Percentiles rank a stretch among this genome's conserved stretches.
Conservation (phyloP, 208 protist species). For the Vickermania spadyakhi region DNA sequence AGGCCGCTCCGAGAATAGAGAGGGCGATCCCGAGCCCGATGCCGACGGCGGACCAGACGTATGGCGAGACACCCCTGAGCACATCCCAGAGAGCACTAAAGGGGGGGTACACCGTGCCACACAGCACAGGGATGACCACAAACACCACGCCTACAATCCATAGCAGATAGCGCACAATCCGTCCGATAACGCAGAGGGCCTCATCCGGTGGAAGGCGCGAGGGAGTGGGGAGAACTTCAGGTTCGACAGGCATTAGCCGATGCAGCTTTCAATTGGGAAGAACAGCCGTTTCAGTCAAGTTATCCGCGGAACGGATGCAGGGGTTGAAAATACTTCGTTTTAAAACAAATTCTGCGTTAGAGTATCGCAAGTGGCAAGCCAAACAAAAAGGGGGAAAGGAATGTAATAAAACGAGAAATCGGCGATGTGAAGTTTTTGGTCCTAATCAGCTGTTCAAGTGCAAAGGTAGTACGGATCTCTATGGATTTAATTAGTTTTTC, state of each 20-base stretch:
- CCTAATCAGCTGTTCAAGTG: too few species aligned
- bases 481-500: too few species aligned
- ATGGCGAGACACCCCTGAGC: conserved; percentile 58
- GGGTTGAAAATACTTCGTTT: too few species aligned
- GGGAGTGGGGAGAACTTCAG: conserved; percentile 73
- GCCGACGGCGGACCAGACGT: conserved; percentile 68
- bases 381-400: too few species aligned
- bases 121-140: conserved; percentile 57
- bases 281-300: too few species aligned
- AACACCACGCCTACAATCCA: conserved; percentile 60
- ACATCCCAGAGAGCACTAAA: conserved; percentile 75
- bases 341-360: too few species aligned
- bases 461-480: too few species aligned
- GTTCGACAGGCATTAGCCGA: conserved; percentile 69
- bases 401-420: too few species aligned
- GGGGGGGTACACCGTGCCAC: conserved; percentile 71
- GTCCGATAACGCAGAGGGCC: conserved; percentile 45
- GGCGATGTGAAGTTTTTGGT: too few species aligned
- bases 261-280: too few species aligned
- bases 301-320: too few species aligned
- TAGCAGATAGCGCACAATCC: conserved; percentile 36
- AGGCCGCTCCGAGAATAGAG: conserved; percentile 81
- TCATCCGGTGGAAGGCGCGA: conserved; percentile 74
- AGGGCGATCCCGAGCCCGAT: conserved; percentile 71
- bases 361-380: too few species aligned